Base-by-base conservation (phyloP, 1,139 yeast genomes). In the Candida sp. region DNA sequence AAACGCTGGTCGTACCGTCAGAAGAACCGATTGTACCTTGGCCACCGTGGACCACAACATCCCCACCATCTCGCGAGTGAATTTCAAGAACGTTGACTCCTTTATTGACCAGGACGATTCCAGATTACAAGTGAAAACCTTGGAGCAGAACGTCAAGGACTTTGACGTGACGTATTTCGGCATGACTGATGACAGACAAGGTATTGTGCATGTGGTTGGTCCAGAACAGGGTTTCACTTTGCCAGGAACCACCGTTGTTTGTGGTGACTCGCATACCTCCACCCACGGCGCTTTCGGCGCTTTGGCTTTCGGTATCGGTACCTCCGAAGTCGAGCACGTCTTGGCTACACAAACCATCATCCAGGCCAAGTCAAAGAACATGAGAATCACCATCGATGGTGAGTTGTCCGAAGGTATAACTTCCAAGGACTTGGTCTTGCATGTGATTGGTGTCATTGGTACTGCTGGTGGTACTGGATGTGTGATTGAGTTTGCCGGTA, bases 381-480 rank as follows among this genome's bases (percentile, higher is more conserved):
- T 94, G 99, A 83, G 96, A 65, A 88, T 94, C 58, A 73, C 80
- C 56, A 89, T 94, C 35, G 85, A 86, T 53, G 99, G 99, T 55
- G 89, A 88, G 59, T 82, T 94, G 60, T 74, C 79, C 46, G 88
- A 88, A 47, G 98, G 98, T 49, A 88, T 94, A 68, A 93, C 99
- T 30, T 94, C 98, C 40, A 94, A 94, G 78, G 99, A 94, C 75
- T 79, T 94, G 63, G 86, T 94, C 57, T 81, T 94, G 58, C 98
- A 94, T 69, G 96, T 94, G 44, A 94, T 94, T 66, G 98, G 98
- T 60, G 87, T 87, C 50, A 93, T 94, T 66, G 99, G 99, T 75
- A 94, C 99, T 61, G 99, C 99, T 56, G 99, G 99, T 75, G 99
- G 99, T 77, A 94, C 98, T 52, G 99, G 99, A 51, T 81, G 86